Base-by-base conservation (phyloP, 768 basidiomycete species). In the Boletales sp. region DNA sequence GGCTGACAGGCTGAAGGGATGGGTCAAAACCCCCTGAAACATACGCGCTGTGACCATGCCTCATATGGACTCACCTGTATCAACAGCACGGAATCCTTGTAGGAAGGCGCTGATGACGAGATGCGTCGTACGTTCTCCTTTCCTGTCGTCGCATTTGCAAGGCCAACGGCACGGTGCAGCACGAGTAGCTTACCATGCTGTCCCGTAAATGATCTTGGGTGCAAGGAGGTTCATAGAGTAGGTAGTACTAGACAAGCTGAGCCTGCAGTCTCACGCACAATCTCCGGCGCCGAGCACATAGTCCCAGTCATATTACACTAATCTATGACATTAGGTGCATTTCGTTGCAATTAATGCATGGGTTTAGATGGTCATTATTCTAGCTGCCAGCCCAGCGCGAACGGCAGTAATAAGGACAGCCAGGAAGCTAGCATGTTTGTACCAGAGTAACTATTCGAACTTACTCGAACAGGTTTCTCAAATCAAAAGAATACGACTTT, bases 11-110 rank as follows among this genome's bases (percentile, higher is more conserved):
- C 84, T 82, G 51, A 34, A 46, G 40, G 15, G 17, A 30, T 21
- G 6, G 3, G 37, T 57, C 31, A 65, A 46, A 27, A 27, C 27
- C 50, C 60, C 55, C 61, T 58, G 48, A 55, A 29, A 17, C 13
- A 18, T 36, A 30, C 37, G 46, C 45, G 14, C 43, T 43, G 24
- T 27, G 24, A 7, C 7, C 5, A 27, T 27, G 24, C 24, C 5
- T 27, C 24, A 27, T 39, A 32, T 49, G n/a, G 63, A 67, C 73
- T 53, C 66, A 77, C 88, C 89, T n/a, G 88, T 91, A 59, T 94
- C 91, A 27, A 93, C 82, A 5, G 86, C 89, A 40, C 83, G 72
- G 63, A 92, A 93, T 6, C 91, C 90, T 54, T 80, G 77, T 35
- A 85, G 67, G 48, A 92, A 80, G 10, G 91, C 91, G 47, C 73